Evolutionary conservation across 441 rosid genomes (phyloP).

Genomic region (Populus hybrid): DNA sequence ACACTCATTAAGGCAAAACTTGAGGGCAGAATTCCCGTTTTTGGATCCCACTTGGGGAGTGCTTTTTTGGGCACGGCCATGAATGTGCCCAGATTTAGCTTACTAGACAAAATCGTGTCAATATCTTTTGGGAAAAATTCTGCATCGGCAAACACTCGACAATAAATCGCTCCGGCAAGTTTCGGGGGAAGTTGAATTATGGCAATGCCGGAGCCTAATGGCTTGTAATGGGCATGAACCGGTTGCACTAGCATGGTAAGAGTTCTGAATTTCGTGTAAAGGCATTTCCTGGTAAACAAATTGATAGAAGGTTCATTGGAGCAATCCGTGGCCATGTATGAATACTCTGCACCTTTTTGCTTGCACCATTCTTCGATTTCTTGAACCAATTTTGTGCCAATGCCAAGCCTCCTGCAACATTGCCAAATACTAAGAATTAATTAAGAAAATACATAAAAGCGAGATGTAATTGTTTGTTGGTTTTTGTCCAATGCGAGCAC

Average conservation of each 20-base stretch:
- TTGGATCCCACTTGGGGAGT: conserved; percentile 30
- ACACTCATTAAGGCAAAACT: conserved; percentile 56
- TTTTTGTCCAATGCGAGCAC: neutral
- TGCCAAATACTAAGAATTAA: neutral
- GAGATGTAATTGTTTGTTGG: neutral
- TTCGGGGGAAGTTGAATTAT: conserved; percentile 29
- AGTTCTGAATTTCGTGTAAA: conserved; percentile 49
- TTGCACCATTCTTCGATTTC: conserved; percentile 64
- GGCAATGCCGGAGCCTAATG: conserved; percentile 22
- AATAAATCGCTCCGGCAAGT: conserved; percentile 40
- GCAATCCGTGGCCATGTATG: conserved; percentile 71
- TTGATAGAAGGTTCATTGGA: conserved; percentile 59
- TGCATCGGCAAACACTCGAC: conserved; percentile 30
- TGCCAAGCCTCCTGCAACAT: conserved; percentile 55
- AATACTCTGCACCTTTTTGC: conserved; percentile 51
- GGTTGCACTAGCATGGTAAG: conserved; percentile 66
- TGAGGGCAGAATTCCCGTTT: conserved; percentile 32
- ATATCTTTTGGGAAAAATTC: conserved; percentile 69
- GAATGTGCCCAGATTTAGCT: conserved; percentile 62
- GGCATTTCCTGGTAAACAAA: conserved; percentile 52
- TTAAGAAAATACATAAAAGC: neutral
- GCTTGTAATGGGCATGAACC: conserved; percentile 57
- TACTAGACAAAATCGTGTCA: conserved; percentile 35
- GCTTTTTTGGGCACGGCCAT: conserved; percentile 44
- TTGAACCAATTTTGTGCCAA: conserved; percentile 54